A percentile compares a stretch with the other conserved stretches of the same genome.
phyloP scores from a whole-genome alignment of 1,139 yeast genomes.

The Sugiyamaella neomexicana region DNA sequence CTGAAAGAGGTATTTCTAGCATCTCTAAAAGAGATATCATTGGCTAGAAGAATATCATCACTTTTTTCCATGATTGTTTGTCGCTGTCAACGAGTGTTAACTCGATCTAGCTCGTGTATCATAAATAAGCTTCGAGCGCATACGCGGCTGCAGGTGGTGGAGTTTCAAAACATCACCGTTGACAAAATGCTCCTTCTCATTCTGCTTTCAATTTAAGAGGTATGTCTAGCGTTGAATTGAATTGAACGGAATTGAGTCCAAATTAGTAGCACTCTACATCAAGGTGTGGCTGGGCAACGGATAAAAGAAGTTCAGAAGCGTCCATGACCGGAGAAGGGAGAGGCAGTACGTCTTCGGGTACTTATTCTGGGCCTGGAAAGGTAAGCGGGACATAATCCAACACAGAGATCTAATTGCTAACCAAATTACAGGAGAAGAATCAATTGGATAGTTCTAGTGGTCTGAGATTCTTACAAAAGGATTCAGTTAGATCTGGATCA shows the following conservation, averaged over 20 bases:
- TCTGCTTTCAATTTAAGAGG: not conserved
- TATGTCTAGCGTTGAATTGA: not conserved
- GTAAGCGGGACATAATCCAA: not conserved
- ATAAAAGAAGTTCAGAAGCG: not conserved
- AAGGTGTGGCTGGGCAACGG: too few relatives aligned
- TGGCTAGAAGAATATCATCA: too few relatives aligned
- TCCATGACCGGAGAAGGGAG: not conserved
- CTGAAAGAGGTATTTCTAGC: too few relatives aligned
- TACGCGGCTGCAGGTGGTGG: not conserved
- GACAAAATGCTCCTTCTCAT: too few relatives aligned
- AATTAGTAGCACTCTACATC: too few relatives aligned
- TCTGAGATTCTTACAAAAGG: not conserved
- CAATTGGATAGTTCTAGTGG: not conserved
- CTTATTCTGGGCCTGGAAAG: not conserved
- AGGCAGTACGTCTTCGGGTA: not conserved
- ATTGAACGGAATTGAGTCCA: not conserved
- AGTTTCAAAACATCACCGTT: not conserved
- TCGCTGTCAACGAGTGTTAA: not conserved
- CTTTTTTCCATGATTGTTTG: not conserved
- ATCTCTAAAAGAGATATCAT: too few relatives aligned
- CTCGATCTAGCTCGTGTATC: not conserved
- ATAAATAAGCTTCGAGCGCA: not conserved
- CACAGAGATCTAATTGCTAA: not conserved
- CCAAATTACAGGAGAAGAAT: not conserved
- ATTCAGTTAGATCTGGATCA: not conserved